Base-by-base conservation (phyloP, 306 rosid species). In the Vicia villosa region DNA sequence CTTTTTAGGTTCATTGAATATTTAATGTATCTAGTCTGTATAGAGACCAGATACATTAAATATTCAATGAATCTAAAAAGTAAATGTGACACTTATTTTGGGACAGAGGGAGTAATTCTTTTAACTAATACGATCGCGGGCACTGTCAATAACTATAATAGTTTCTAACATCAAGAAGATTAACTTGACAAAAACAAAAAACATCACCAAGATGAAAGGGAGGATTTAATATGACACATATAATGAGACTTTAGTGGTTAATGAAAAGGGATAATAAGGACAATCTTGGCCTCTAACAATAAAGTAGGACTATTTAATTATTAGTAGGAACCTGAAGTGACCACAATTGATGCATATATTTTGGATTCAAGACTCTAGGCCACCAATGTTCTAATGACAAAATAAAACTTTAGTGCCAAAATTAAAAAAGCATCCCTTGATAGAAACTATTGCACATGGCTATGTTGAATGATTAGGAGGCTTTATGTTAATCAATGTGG, bases 281-380 rank as follows among this genome's bases (percentile, higher is more conserved):
- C 69, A 68, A 66, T 42, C 74, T 64, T 71, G 76, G 63, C 77
- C 66, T n/a, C n/a, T n/a, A n/a, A n/a, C n/a, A n/a, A n/a, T n/a
- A n/a, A n/a, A n/a, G n/a, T n/a, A n/a, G n/a, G n/a, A n/a, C n/a
- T 24, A 38, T 16, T 51, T 30, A 50, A 8, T 17, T 50, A 50
- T 7, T 49, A 19, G 26, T 50, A 45, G 68, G 46, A 70, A 41
- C 22, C 58, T 58, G 22, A 71, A 72, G 70, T 38, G 70, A 43
- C 68, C 51, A 61, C 20, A 38, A 66, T 47, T 16, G 15, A 74
- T 56, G 51, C 52, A 43, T 45, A 41, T 50, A 50, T 68, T 11
- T 76, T 69, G 72, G 66, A 69, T 63, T 40, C 66, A 43, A 42
- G 54, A 63, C 34, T 76, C 57, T 51, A 52, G 49, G 47, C n/a